Evolutionary conservation across 2,329 filamentous ascomycete species (phyloP), one percentile per base, ranked within the genome.

Genomic region (Clonostachys rosea): DNA sequence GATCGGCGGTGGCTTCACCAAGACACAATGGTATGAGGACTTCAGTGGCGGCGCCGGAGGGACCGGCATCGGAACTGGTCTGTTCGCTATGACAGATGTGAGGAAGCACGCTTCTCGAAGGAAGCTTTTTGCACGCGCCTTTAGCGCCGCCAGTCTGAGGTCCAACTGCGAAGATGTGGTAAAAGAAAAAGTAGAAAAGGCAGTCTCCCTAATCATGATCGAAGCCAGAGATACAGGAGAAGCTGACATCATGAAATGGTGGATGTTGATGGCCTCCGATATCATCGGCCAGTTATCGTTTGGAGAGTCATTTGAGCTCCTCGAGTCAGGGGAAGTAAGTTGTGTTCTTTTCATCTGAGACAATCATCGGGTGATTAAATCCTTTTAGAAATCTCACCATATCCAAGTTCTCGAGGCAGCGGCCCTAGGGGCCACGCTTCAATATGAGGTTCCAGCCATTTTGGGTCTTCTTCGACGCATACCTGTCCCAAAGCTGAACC

Each of bases 241-340:
- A 0, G 64, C 61, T 0, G 76, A 83, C 50, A 58, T 81, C 0
- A 65, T 69, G 48, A 78, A 78, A 47, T 82, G 77, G 77, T 75
- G 67, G 62, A 56, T 70, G 6, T 78, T 77, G 45, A 70, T 79
- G 66, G 60, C 76, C 0, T 77, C 76, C 0, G 79, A 83, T 53
- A 59, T 78, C 1, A 76, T 81, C 43, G 75, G 70, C 0, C 67
- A 79, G 44, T 57, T 83, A 6, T 70, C 63, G 2, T 82, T 83
- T 56, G 78, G 78, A 0, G 69, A 79, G n/a, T 75, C 75, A 1
- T 81, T 81, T 48, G 58, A 61, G 1, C 73, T 74, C 62, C 56
- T 83, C 5, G 75, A 81, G 47, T 56, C 57, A 5, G 75, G 74
- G 14, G 58, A 73, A 60, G 75, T 78, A 54, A 49, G 60, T 33